A percentile compares a stretch with the other conserved stretches of the same genome.
phyloP scores from a whole-genome alignment of 805 yeast species.

The Candida andamanensis region DNA sequence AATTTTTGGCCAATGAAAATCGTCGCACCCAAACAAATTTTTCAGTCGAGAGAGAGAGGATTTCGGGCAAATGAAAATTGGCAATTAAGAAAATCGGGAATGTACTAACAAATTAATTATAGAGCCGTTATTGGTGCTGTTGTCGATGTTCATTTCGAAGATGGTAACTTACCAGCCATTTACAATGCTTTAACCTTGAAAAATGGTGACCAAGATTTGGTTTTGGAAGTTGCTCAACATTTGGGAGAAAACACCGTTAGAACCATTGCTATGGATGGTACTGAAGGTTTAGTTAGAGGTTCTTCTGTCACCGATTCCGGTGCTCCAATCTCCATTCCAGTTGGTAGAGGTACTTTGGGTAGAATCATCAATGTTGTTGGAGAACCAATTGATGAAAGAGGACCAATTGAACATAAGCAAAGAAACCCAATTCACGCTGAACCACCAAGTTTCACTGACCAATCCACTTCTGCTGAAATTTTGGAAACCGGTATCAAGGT shows the following conservation, averaged over 20 bases:
- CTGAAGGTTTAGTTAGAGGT: constrained; percentile 99
- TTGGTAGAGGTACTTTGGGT: constrained; percentile 98
- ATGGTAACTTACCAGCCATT: constrained; percentile 95
- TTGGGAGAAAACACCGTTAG: constrained; percentile 99
- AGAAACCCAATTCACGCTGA: constrained; percentile 99
- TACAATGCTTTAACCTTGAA: constrained; percentile 92
- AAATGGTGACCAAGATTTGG: constrained; percentile 71
- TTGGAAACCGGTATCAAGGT: constrained; percentile 99
- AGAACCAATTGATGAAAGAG: constrained; percentile 99
- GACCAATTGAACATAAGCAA: constrained; percentile 89
- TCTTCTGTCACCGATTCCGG: constrained; percentile 89
- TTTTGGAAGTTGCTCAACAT: constrained; percentile 98
- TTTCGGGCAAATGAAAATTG: no score
- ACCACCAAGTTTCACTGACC: constrained; percentile 94
- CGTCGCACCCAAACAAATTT: no score
- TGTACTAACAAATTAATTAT: constrained; percentile 8
- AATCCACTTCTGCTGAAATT: constrained; percentile 96
- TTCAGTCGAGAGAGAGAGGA: no score
- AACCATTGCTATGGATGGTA: constrained; percentile 99
- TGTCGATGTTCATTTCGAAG: constrained; percentile 98
- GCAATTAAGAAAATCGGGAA: no score
- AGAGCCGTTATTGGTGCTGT: constrained; percentile 99
- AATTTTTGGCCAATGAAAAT: no score
- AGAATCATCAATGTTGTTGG: constrained; percentile 97
- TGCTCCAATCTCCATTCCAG: constrained; percentile 98